These are phyloP conservation scores for Cordyceps sp. DNA, from an alignment of 2,329 filamentous ascomycete genomes.

Conservation along the genomic window DNA sequence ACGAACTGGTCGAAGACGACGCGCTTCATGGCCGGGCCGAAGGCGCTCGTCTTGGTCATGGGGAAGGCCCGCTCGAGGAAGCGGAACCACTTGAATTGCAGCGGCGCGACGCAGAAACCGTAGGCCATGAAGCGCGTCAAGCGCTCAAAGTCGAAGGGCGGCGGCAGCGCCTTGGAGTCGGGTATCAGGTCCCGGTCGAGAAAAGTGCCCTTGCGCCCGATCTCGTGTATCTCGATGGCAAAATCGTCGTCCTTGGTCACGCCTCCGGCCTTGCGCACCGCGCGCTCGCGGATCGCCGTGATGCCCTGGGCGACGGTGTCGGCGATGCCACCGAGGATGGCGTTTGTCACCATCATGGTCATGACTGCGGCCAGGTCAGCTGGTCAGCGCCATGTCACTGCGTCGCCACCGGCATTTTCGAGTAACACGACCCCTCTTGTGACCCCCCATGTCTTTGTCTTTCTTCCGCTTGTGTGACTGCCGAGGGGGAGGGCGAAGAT, in stretches of 20 bases:
- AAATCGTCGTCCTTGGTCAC: conserved; percentile 50
- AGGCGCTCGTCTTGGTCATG: conserved; percentile 58
- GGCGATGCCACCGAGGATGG: conserved; percentile 84
- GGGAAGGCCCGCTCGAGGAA: conserved; percentile 74
- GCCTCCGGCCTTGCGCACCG: conserved; percentile 44
- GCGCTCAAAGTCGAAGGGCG: conserved; percentile 89
- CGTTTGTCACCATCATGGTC: conserved; percentile 98
- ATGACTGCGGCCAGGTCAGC: conserved; percentile 41
- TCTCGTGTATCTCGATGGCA: conserved; percentile 75
- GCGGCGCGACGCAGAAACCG: conserved; percentile 85
- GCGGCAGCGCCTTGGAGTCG: conserved; percentile 44
- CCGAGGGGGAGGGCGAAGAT: neutral
- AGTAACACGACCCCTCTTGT: neutral
- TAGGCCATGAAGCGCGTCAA: conserved; percentile 94
- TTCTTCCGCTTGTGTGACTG: too few relatives aligned
- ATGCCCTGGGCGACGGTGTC: conserved; percentile 92
- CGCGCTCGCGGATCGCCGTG: conserved; percentile 59
- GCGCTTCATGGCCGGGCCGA: conserved; percentile 69
- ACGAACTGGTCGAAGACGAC: conserved; percentile 86
- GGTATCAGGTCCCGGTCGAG: conserved; percentile 49
- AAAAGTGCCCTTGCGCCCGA: conserved; percentile 64
- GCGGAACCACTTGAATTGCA: conserved; percentile 93
- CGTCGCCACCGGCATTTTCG: neutral
- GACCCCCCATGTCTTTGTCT: neutral
- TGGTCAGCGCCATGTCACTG: neutral